Evolutionary conservation across 2,329 filamentous ascomycete genomes (phyloP).

Genomic region (Apiospora hydei): DNA sequence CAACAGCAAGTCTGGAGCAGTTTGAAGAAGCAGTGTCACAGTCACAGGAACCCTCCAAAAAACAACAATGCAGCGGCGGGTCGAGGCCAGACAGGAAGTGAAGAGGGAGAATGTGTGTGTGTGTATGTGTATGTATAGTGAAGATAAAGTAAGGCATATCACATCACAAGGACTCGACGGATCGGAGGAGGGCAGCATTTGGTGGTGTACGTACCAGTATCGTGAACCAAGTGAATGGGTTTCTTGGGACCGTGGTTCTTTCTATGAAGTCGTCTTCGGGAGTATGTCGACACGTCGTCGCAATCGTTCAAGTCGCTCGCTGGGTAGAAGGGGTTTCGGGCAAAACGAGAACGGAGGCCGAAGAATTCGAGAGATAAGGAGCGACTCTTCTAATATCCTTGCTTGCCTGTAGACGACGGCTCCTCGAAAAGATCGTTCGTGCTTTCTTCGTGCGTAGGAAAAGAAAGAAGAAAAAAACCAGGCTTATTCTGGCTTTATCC

Average conservation of each 20-base stretch:
- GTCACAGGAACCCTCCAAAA: background rate
- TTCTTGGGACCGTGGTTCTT: background rate
- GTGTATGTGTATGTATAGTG: background rate
- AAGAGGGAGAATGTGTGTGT: background rate
- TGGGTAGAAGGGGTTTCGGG: background rate
- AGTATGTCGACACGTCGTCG: constrained; percentile 3
- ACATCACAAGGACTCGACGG: background rate
- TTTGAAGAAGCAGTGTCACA: constrained; percentile 16
- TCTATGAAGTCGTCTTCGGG: background rate
- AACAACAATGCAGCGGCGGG: constrained; percentile 5
- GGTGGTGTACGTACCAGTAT: constrained; percentile 11
- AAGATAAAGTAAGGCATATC: background rate
- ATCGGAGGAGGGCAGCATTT: constrained; percentile 5
- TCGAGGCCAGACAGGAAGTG: constrained; percentile 12
- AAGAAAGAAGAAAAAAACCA: too few relatives aligned
- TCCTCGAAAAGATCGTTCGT: constrained; percentile 6
- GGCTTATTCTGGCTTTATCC: background rate
- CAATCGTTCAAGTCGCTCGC: constrained; percentile 1
- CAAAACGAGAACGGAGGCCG: background rate
- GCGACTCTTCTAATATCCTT: constrained; percentile 9
- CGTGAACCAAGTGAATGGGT: constrained; percentile 8
- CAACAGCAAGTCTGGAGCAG: constrained; percentile 20
- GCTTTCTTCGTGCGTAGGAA: constrained; percentile 11
- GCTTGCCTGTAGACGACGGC: background rate
- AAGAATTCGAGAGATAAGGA: constrained; percentile 2